A percentile compares a stretch with the other conserved stretches of the same genome.
These are phyloP conservation scores for Candida coquimbonensis DNA, from an alignment of 805 yeast genomes.

Conservation along the genomic window DNA sequence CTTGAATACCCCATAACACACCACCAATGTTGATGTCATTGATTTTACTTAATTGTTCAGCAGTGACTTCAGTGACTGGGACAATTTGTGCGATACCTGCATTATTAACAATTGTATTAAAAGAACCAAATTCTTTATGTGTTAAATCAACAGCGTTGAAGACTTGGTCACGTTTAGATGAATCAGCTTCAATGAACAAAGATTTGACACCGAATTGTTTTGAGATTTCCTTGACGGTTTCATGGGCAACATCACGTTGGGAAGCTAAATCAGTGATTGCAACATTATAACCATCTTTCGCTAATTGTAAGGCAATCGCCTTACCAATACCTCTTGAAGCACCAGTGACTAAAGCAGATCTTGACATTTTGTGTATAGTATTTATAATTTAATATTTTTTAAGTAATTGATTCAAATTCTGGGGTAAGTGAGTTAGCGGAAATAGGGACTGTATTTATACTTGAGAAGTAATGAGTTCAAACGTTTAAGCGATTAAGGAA, in stretches of 20 bases:
- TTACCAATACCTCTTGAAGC: constrained; percentile 89
- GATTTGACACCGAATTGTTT: constrained; percentile 16
- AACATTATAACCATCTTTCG: constrained; percentile 53
- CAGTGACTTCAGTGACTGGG: constrained; percentile 23
- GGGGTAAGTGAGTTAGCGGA: too few species aligned
- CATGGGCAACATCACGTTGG: constrained; percentile 19
- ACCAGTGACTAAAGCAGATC: constrained; percentile 72
- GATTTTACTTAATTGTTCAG: constrained; percentile 21
- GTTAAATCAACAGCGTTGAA: constrained; percentile 24
- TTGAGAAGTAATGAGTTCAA: too few species aligned
- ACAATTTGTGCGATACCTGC: constrained; percentile 28
- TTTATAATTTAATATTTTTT: background rate
- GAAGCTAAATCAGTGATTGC: constrained; percentile 23
- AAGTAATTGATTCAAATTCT: too few species aligned
- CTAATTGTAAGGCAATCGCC: constrained; percentile 74
- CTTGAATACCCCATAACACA: constrained; percentile 28
- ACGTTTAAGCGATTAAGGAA: too few species aligned
- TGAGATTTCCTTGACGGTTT: constrained; percentile 17
- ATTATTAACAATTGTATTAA: constrained; percentile 31
- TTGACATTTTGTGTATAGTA: constrained; percentile 4
- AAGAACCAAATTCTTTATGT: constrained; percentile 24
- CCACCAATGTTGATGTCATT: constrained; percentile 27
- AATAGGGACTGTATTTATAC: too few species aligned
- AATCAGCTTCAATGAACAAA: constrained; percentile 23
- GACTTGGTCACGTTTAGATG: constrained; percentile 19